Base-by-base conservation (phyloP, 2,329 filamentous ascomycete genomes). In the Cercospora zeae-maydis region DNA sequence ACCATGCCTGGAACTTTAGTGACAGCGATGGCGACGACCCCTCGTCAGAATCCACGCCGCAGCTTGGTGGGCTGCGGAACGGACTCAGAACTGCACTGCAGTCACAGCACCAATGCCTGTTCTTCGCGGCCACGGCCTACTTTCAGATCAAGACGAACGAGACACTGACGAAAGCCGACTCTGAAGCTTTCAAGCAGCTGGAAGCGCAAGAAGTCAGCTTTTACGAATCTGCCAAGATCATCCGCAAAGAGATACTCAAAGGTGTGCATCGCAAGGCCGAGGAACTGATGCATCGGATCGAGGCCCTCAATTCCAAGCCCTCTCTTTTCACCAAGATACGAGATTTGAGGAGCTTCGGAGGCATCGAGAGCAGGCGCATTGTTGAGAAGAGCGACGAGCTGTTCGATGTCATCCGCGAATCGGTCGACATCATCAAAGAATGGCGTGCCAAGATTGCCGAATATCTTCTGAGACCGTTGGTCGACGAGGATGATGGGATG, bases 91-190 rank as follows among this genome's bases (percentile, higher is more conserved):
- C 81, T 19, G 87, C 90, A 2, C 79, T 96, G 16, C 92, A 96
- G 72, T 76, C 96, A 47, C 84, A 93, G 64, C 93, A 97, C 74
- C 87, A 88, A 67, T 91, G 89, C 31, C 82, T 86, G 0, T 97
- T 97, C 77, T 96, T 96, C 72, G 88, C 88, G 27, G 92, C 88
- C 13, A 96, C 92, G 69, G 89, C 88, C 0, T 88, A 88, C 68
- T 97, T 87, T 72, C 91, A 96, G 72, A 89, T 96, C 65, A 95
- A 93, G 72, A 84, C 86, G 0, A 85, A 93, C 61, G 75, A 84
- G 49, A 80, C 84, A 1, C 78, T 88, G 69, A 92, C 88, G 0
- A 73, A 79, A 21, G 85, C 88, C 1, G 86, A 86, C 4, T 91
- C 90, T 0, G 85, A 87, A 1, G 84, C 88, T 14, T 92, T 88